Evolutionary conservation across 169 alveolate genomes (phyloP).

Genomic region (Cystoisospora suis): DNA sequence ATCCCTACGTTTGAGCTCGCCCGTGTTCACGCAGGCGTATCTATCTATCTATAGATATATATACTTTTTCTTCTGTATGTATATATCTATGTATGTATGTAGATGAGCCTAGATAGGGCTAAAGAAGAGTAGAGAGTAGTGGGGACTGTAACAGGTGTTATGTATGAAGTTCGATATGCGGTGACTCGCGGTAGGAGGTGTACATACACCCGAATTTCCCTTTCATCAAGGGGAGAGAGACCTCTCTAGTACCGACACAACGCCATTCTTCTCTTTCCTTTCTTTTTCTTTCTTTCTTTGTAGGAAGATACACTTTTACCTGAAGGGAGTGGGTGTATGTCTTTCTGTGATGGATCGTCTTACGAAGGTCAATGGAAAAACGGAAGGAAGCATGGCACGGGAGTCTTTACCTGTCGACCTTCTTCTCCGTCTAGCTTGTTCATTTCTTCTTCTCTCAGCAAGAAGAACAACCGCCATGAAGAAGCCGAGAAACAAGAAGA

Average conservation of each 20-base stretch:
- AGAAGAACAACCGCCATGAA: no score
- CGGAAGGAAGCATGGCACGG: slow-evolving; percentile 67
- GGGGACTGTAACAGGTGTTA: no score
- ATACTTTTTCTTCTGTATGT: not conserved
- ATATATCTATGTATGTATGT: not conserved
- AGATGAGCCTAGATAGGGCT: not conserved
- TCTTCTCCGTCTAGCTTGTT: no score
- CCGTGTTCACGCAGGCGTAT: not conserved
- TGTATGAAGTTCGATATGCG: no score
- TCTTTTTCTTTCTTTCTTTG: not conserved
- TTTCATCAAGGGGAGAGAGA: no score
- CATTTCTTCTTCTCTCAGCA: no score
- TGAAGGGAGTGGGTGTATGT: slow-evolving; percentile 60
- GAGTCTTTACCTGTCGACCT: slow-evolving; percentile 53
- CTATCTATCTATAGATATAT: not conserved
- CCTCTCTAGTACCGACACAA: not conserved
- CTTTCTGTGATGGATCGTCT: slow-evolving; percentile 21
- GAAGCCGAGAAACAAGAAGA: no score
- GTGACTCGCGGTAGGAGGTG: no score
- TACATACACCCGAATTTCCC: no score
- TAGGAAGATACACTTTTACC: slow-evolving; percentile 59
- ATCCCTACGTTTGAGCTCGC: not conserved
- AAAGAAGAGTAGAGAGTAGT: no score
- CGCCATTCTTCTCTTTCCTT: not conserved
- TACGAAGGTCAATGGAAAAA: slow-evolving; percentile 61